Evolutionary conservation across 1,284 basidiomycete genomes (phyloP).

Genomic region (Marasmius sp.): DNA sequence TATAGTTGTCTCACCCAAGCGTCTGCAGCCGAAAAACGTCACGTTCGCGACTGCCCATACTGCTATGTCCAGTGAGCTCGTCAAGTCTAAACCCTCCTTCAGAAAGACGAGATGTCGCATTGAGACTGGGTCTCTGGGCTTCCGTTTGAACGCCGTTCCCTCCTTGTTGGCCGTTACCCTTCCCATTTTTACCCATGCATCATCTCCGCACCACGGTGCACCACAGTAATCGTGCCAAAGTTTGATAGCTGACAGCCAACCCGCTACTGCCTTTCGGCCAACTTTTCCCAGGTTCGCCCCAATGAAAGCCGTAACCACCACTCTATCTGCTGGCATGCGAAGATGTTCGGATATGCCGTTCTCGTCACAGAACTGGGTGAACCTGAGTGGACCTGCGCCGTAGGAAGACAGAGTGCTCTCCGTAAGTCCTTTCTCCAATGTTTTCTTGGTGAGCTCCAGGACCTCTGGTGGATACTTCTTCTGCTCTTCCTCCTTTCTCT

Average conservation of each 20-base stretch:
- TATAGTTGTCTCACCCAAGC: not conserved
- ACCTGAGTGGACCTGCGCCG: slow-evolving; percentile 11
- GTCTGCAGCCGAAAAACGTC: not conserved
- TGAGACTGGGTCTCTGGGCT: too few relatives aligned
- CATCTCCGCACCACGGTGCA: slow-evolving; percentile 27
- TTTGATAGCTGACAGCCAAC: slow-evolving; percentile 28
- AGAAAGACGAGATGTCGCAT: slow-evolving; percentile 13
- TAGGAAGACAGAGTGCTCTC: slow-evolving; percentile 7
- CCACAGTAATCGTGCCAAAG: slow-evolving; percentile 32
- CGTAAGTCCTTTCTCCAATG: too few relatives aligned
- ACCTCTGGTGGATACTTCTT: not conserved
- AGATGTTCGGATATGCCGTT: slow-evolving; percentile 14
- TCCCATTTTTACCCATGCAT: not conserved
- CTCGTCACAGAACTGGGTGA: slow-evolving; percentile 22
- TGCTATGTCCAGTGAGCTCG: slow-evolving; percentile 22
- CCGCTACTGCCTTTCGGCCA: too few relatives aligned
- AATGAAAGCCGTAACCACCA: not conserved
- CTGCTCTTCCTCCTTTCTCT: too few relatives aligned
- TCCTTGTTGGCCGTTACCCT: slow-evolving; percentile 17
- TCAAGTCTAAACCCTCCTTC: slow-evolving; percentile 20
- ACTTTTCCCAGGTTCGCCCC: too few relatives aligned
- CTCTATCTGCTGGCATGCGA: slow-evolving; percentile 20
- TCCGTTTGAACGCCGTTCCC: slow-evolving; percentile 11
- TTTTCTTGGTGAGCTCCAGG: not conserved
- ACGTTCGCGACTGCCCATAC: slow-evolving; percentile 20